phyloP scores from a whole-genome alignment of 108 stramenopile genomes.

The Nannochloropsis salina region DNA sequence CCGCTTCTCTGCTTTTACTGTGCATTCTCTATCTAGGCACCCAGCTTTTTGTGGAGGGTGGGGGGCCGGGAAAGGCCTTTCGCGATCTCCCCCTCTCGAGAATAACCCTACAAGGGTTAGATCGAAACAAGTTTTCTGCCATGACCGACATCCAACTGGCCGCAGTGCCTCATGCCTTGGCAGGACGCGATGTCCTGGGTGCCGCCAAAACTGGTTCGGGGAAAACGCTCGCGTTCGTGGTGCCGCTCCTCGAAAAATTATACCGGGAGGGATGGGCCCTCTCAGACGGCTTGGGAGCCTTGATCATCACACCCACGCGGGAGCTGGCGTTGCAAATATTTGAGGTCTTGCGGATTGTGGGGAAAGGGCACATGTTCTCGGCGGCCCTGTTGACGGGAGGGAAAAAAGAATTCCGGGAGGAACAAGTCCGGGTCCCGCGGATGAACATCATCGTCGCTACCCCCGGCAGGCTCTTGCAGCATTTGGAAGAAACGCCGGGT shows the following conservation, averaged over 20 bases:
- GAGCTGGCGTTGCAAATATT: conserved; percentile 99
- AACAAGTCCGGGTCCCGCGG: conserved; percentile 69
- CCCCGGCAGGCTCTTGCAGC: conserved; percentile 91
- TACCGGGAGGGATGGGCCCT: conserved; percentile 36
- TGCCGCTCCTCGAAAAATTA: conserved; percentile 54
- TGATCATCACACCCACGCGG: conserved; percentile 93
- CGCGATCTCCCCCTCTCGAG: conserved; percentile 42
- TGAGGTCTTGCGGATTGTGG: conserved; percentile 78
- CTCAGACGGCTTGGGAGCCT: conserved; percentile 80
- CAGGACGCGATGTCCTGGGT: conserved; percentile 52
- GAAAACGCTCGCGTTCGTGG: conserved; percentile 54
- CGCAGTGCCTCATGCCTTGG: conserved; percentile 53
- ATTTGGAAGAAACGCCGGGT: conserved; percentile 92
- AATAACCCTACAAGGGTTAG: conserved; percentile 42
- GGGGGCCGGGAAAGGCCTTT: conserved; percentile 23
- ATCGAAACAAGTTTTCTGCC: conserved; percentile 35
- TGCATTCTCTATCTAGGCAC: neutral
- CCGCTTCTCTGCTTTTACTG: no score
- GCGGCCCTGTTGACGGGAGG: conserved; percentile 94
- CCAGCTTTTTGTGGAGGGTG: conserved; percentile 38
- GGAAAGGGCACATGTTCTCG: conserved; percentile 75
- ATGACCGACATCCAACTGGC: conserved; percentile 55
- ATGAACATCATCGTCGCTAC: conserved; percentile 92
- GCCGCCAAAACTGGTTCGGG: conserved; percentile 56
- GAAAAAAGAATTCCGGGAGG: conserved; percentile 82